Evolutionary conservation across 2,329 filamentous ascomycete genomes (phyloP).

Genomic region (Nemania sp.): DNA sequence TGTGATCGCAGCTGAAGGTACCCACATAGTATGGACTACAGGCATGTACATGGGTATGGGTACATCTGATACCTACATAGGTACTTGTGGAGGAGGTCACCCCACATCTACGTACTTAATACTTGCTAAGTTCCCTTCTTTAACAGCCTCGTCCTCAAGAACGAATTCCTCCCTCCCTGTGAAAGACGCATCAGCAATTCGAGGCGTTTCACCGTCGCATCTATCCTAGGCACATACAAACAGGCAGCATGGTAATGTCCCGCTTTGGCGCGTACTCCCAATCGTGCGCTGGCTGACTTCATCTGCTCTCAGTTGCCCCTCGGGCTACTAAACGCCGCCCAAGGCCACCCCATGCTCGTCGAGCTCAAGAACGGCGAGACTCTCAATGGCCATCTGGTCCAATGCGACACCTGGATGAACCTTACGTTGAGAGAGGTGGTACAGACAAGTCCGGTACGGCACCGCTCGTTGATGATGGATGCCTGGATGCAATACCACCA

Average conservation of each 20-base stretch:
- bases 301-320: conserved; percentile 61
- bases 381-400: conserved; percentile 92
- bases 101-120: too few species aligned
- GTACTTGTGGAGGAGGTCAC: too few species aligned
- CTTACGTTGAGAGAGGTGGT: conserved; percentile 95
- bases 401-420: conserved; percentile 99
- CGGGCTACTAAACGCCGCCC: conserved; percentile 90
- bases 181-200: neutral
- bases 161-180: neutral
- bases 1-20: too few species aligned
- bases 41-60: too few species aligned
- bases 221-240: neutral
- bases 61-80: too few species aligned
- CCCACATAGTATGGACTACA: too few species aligned
- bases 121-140: neutral
- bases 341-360: conserved; percentile 81
- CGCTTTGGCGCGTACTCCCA: neutral
- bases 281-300: conserved; percentile 24
- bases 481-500: conserved; percentile 8
- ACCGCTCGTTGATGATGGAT: neutral
- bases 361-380: conserved; percentile 73
- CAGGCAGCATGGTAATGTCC: conserved; percentile 19
- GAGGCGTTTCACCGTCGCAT: neutral
- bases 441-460: conserved; percentile 79
- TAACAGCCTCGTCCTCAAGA: conserved; percentile 19